Base-by-base conservation (phyloP, 768 basidiomycete genomes). In the Serendipita sp. region DNA sequence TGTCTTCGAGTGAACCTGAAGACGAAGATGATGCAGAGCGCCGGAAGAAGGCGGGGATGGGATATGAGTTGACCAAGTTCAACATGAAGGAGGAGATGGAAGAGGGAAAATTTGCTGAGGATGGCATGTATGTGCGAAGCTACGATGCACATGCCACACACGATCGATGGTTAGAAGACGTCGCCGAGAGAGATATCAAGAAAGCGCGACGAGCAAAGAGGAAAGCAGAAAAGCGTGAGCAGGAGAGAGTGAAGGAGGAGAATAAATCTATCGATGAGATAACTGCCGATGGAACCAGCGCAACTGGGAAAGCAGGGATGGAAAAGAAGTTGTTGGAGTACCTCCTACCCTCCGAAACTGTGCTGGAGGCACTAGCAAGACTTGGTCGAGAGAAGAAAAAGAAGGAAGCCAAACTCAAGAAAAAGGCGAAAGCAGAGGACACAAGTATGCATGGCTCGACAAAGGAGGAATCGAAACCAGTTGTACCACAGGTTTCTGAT, bases 71-170 rank as follows among this genome's bases (percentile, higher is more conserved):
- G 8, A 93, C 89, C 2, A 88, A 91, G 31, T 99, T 67, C 87
- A 91, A 69, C 96, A 99, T 79, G 94, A 98, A 87, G 87, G 91
- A 71, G 95, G 98, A 75, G 96, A 96, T 44, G 91, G 23, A 23
- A 23, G 23, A 23, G 23, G 23, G 23, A 23, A 23, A 23, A 23
- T 23, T 23, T 23, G 86, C 90, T 3, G 88, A 88, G 66, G 95
- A 98, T 71, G 96, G 96, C 53, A 87, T 74, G 69, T 91, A 92
- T 71, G 83, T 88, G 58, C 85, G 87, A 68, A 80, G 86, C 10
- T 85, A 86, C 71, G 96, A 99, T 73, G 89, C 88, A 0, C 87
- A 93, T 71, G 91, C 86, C 29, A 81, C 87, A 44, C 93, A 99
- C 72, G 96, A 99, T 74, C 81, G 82, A 37, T 99, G 96, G 96